Percentiles rank a stretch among this genome's conserved stretches.
phyloP scores from a whole-genome alignment of 345 rosid species.

The Brassica napus region DNA sequence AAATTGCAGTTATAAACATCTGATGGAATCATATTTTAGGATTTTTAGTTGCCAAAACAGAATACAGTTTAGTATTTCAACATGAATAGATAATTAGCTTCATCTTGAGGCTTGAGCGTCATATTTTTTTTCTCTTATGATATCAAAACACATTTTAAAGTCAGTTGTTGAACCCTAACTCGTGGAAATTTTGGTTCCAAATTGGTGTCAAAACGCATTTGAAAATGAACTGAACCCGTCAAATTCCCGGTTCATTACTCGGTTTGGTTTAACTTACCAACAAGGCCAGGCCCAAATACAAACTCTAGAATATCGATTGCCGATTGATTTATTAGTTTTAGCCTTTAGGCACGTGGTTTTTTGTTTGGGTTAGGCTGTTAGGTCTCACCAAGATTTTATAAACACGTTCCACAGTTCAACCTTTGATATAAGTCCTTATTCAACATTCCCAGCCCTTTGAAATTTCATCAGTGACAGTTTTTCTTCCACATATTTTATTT shows the following conservation, averaged over 20 bases:
- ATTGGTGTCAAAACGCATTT: background rate
- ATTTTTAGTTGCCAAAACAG: background rate
- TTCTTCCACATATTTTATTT: background rate
- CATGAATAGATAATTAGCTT: background rate
- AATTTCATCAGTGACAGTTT: background rate
- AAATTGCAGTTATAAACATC: background rate
- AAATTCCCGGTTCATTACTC: background rate
- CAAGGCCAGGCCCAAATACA: background rate
- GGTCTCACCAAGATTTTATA: constrained; percentile 32
- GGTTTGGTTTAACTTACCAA: constrained; percentile 2
- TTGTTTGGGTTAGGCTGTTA: constrained; percentile 1
- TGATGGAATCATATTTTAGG: background rate
- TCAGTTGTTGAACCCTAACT: no score
- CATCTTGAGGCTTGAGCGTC: no score
- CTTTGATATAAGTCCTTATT: background rate
- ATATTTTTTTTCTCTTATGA: no score
- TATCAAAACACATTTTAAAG: no score
- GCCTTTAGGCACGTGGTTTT: constrained; percentile 34
- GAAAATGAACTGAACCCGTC: background rate
- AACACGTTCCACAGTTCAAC: background rate
- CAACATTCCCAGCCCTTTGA: background rate
- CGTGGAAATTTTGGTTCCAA: no score
- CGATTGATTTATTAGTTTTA: background rate
- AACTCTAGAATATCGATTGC: background rate
- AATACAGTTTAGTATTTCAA: background rate